A percentile compares a stretch with the other conserved stretches of the same genome.
phyloP scores from a whole-genome alignment of 2,329 filamentous ascomycete genomes.

The Colletotrichum kahawae region DNA sequence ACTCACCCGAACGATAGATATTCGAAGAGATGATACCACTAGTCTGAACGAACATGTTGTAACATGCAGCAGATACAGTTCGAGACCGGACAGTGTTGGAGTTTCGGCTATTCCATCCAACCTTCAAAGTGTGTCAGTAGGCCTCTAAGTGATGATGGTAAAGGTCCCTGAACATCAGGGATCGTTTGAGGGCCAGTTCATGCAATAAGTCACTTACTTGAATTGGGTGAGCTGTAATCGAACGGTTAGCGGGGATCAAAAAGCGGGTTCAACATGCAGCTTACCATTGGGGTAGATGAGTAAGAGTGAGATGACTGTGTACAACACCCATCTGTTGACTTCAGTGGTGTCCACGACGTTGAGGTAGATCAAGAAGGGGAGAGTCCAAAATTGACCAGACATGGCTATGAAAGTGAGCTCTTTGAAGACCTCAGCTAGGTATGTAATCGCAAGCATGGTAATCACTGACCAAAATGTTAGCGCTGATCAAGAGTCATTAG shows the following conservation, averaged over 20 bases:
- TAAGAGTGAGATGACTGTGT: slow-evolving; percentile 37
- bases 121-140: slow-evolving; percentile 18
- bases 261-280: neutral
- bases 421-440: slow-evolving; percentile 49
- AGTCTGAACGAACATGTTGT: slow-evolving; percentile 60
- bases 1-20: slow-evolving; percentile 39
- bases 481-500: neutral
- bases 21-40: slow-evolving; percentile 46
- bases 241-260: slow-evolving; percentile 25
- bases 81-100: slow-evolving; percentile 65
- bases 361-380: slow-evolving; percentile 61
- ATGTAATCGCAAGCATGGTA: slow-evolving; percentile 50
- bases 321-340: slow-evolving; percentile 38
- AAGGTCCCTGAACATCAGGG: rapidly evolving
- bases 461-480: slow-evolving; percentile 33
- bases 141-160: too few relatives aligned
- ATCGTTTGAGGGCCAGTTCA: rapidly evolving
- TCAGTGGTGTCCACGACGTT: slow-evolving; percentile 37
- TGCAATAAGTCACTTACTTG: slow-evolving; percentile 26
- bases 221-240: slow-evolving; percentile 44
- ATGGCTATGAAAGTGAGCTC: slow-evolving; percentile 53
- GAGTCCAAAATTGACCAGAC: slow-evolving; percentile 60
- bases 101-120: slow-evolving; percentile 57
- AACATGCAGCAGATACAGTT: slow-evolving; percentile 67
- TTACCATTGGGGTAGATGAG: slow-evolving; percentile 38